These are phyloP conservation scores for Rhizopus delemar DNA, from an alignment of 371 early-diverging fungal species.

Conservation along the genomic window DNA sequence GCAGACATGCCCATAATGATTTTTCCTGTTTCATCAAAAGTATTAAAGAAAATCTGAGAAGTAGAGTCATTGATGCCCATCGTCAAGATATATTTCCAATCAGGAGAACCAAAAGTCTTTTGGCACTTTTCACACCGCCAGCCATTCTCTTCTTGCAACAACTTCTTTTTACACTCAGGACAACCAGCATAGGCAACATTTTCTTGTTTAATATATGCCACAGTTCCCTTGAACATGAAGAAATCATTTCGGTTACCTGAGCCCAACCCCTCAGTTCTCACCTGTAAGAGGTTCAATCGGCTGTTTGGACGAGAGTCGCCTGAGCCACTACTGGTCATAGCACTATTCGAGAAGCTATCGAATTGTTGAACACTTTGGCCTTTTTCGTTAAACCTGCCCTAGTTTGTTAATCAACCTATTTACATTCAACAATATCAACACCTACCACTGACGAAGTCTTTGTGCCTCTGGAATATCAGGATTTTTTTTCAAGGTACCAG, in stretches of 20 bases:
- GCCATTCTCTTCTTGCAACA: constrained; percentile 50
- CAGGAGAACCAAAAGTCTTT: constrained; percentile 61
- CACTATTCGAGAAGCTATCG: constrained; percentile 25
- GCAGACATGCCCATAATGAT: constrained; percentile 74
- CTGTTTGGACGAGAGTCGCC: background rate
- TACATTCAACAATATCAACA: constrained; percentile 8
- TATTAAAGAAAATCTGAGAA: constrained; percentile 78
- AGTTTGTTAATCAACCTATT: constrained; percentile 4
- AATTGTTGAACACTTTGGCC: constrained; percentile 32
- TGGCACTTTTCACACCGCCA: constrained; percentile 97
- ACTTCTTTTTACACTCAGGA: constrained; percentile 92
- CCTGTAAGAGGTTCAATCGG: constrained; percentile 66
- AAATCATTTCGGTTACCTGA: constrained; percentile 63
- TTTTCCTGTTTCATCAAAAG: constrained; percentile 84
- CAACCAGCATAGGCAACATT: constrained; percentile 85
- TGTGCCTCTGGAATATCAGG: constrained; percentile 87
- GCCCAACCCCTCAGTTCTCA: constrained; percentile 71
- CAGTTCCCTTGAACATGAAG: constrained; percentile 66
- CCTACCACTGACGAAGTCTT: constrained; percentile 84
- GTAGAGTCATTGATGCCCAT: constrained; percentile 77
- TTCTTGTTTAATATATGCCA: constrained; percentile 66
- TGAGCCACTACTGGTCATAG: constrained; percentile 32
- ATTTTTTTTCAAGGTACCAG: constrained; percentile 64
- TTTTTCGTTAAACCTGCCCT: constrained; percentile 11
- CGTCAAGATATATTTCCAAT: constrained; percentile 81